These are phyloP conservation scores for Russula compacta DNA, from an alignment of 768 basidiomycete genomes.

Conservation along the genomic window DNA sequence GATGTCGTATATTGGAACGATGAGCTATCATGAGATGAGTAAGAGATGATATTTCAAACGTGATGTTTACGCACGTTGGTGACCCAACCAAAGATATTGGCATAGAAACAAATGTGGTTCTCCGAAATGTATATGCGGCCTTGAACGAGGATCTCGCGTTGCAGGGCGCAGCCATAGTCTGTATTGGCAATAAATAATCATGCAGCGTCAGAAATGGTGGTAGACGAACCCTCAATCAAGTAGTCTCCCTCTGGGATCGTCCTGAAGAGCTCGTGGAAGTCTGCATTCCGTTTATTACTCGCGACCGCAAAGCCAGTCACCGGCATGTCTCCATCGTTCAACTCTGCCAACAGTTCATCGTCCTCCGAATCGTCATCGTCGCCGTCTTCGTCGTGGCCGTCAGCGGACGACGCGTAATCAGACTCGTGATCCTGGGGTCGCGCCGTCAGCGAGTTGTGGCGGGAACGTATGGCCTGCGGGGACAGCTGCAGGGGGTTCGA, in stretches of 20 bases:
- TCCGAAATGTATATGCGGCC: slow-evolving; percentile 95
- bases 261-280: slow-evolving; percentile 92
- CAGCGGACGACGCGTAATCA: slow-evolving; percentile 17
- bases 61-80: slow-evolving; percentile 63
- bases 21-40: slow-evolving; percentile 43
- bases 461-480: slow-evolving; percentile 21
- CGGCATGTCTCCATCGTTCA: slow-evolving; percentile 71
- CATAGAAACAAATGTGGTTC: slow-evolving; percentile 98
- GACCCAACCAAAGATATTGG: slow-evolving; percentile 98
- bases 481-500: slow-evolving; percentile 5
- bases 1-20: slow-evolving; percentile 83
- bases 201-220: background rate
- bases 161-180: slow-evolving; percentile 98
- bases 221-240: slow-evolving; percentile 81
- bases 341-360: slow-evolving; percentile 21
- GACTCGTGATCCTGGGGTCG: slow-evolving; percentile 21
- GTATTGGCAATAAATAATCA: slow-evolving; percentile 2
- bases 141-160: slow-evolving; percentile 94
- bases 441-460: slow-evolving; percentile 20
- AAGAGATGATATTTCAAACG: background rate
- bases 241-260: slow-evolving; percentile 91
- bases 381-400: slow-evolving; percentile 23
- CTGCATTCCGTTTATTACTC: slow-evolving; percentile 86
- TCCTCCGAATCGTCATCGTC: slow-evolving; percentile 31
- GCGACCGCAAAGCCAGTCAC: slow-evolving; percentile 97